Percentiles rank a stretch among this genome's conserved stretches.
Conservation (phyloP, 371 early-diverging fungal genomes). For the Rhizopus arrhizus region DNA sequence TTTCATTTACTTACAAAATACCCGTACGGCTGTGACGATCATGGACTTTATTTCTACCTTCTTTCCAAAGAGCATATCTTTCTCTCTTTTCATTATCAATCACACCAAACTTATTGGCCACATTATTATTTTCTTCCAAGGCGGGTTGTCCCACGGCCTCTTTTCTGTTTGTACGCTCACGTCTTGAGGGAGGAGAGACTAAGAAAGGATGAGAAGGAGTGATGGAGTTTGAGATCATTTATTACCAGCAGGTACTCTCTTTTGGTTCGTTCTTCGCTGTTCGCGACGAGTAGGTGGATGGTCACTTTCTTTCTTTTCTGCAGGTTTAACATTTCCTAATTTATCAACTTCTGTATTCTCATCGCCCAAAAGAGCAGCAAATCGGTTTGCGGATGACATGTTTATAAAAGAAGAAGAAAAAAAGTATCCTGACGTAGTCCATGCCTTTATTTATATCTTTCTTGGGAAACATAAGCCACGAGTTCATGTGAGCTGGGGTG, state of each 20-base stretch:
- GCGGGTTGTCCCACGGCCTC: conserved; percentile 14
- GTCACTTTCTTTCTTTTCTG: conserved; percentile 30
- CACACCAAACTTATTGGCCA: neutral
- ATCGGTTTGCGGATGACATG: conserved; percentile 45
- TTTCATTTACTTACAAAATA: conserved; percentile 41
- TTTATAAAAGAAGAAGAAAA: conserved; percentile 7
- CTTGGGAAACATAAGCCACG: too few species aligned
- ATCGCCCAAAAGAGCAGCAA: conserved; percentile 38
- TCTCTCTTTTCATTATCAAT: neutral
- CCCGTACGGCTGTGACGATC: conserved; percentile 82
- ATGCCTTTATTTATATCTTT: too few species aligned
- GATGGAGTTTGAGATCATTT: conserved; percentile 2
- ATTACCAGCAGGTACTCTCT: conserved; percentile 35
- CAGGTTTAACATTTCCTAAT: conserved; percentile 43
- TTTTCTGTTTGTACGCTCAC: conserved; percentile 15
- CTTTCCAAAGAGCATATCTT: neutral
- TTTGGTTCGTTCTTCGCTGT: conserved; percentile 11
- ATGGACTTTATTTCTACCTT: conserved; percentile 53
- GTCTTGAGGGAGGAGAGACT: conserved; percentile 53
- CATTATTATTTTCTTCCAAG: conserved; percentile 13
- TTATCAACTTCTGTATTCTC: conserved; percentile 47
- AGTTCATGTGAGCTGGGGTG: too few species aligned
- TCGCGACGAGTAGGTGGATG: conserved; percentile 28
- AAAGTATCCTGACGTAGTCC: neutral
- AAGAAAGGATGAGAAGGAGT: neutral